Evolutionary conservation across 1,284 basidiomycete species (phyloP).

Genomic region (Apiotrichum montevideense): DNA sequence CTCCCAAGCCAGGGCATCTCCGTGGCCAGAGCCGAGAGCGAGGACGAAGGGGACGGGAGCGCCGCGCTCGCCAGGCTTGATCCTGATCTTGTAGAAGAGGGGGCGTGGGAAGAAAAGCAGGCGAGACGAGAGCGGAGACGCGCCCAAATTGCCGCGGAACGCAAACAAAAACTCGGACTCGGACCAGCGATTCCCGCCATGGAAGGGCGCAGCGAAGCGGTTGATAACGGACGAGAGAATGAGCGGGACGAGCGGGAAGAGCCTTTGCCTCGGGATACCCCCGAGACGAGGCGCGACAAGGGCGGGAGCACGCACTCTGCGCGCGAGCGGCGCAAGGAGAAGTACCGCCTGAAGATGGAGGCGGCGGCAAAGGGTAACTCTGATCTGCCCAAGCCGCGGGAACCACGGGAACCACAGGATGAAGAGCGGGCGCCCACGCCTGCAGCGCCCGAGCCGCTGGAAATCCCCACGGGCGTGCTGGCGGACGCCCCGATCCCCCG

Average conservation of each 20-base stretch:
- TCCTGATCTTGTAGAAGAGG: too few relatives aligned
- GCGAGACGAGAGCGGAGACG: constrained; percentile 4
- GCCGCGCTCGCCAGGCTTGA: neutral
- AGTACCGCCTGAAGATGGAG: constrained; percentile 14
- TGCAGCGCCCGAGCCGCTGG: too few relatives aligned
- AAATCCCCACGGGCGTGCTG: neutral
- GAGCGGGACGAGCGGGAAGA: too few relatives aligned
- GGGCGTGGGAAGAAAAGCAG: neutral
- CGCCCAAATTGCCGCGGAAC: neutral
- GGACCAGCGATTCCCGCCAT: too few relatives aligned
- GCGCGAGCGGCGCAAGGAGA: constrained; percentile 8
- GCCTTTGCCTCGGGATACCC: too few relatives aligned
- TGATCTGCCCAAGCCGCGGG: neutral
- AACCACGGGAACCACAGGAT: too few relatives aligned
- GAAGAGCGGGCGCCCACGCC: too few relatives aligned
- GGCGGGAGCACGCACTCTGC: constrained; percentile 11
- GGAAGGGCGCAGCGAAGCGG: too few relatives aligned
- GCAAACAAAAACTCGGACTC: neutral
- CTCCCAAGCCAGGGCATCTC: constrained; percentile 15
- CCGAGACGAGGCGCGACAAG: constrained; percentile 2
- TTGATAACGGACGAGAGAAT: too few relatives aligned
- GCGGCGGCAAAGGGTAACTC: neutral
- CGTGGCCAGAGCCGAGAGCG: neutral
- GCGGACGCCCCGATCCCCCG: neutral
- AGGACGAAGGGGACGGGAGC: constrained; percentile 7